Evolutionary conservation across 345 rosid species (phyloP), one percentile per base, ranked within the genome.

Genomic region (Bretschneidera sinensis): DNA sequence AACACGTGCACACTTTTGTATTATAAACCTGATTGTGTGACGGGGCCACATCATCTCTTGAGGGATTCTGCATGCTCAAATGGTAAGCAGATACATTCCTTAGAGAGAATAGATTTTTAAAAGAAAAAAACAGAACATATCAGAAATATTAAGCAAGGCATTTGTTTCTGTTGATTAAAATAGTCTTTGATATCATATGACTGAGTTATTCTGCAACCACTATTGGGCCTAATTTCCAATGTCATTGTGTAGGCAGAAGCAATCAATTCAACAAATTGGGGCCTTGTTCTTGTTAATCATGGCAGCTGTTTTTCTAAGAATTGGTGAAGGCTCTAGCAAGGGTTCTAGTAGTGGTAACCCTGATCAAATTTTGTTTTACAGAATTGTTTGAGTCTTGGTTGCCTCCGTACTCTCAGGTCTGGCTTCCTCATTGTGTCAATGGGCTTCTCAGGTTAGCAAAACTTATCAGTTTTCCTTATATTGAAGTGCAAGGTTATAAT

Each of bases 331-430:
- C 54, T 91, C 96, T 68, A 85, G 78, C 71, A 88, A 84, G 71
- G 79, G 67, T 63, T 79, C 95, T 54, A 66, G 68, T 43, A 69
- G 67, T 62, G 65, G 68, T 65, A 64, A 71, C 61, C 78, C 91
- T 8, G 94, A 95, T 51, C 82, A 73, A 66, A 79, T 85, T 62
- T 56, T 95, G 59, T 88, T 94, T 71, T 83, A 79, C 64, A 97
- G 99, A 50, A 95, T 95, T 64, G 77, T 83, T 65, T 97, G 96
- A 31, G 96, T 95, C 69, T 77, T 91, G 69, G 89, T 72, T 74
- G 99, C 96, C 61, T 94, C 99, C 61, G 85, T 91, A 19, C 97
- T 94, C 63, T 94, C 99, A 19, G 97, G 99, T 70, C 83, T 94
- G 64, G 99, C 97, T 59, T 94, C 99, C 20, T 71, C 95, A 61